Conservation (phyloP, 805 yeast genomes). For the Saccharomycopsis javanensis region DNA sequence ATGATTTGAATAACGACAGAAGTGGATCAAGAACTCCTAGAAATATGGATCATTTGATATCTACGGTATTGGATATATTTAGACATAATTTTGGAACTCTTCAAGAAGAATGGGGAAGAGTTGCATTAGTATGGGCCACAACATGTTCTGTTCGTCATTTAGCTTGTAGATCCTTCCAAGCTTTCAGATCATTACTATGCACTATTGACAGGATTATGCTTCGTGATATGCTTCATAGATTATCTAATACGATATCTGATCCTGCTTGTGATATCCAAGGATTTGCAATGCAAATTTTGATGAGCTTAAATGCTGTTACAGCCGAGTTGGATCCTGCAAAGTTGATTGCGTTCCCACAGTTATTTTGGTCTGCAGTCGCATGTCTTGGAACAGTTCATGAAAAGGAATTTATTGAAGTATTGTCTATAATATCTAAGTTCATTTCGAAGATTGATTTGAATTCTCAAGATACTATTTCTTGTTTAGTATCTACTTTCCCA, state of each 20-base stretch:
- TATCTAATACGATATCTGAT: slow-evolving; percentile 89
- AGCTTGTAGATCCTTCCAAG: slow-evolving; percentile 93
- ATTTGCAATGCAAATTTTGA: slow-evolving; percentile 90
- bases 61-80: slow-evolving; percentile 53
- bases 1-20: slow-evolving; percentile 68
- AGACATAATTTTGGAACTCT: slow-evolving; percentile 37
- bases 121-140: slow-evolving; percentile 88
- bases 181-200: slow-evolving; percentile 75
- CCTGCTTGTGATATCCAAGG: slow-evolving; percentile 86
- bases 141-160: slow-evolving; percentile 94
- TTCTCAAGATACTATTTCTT: slow-evolving; percentile 74
- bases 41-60: slow-evolving; percentile 66
- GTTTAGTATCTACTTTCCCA: slow-evolving; percentile 81
- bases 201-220: slow-evolving; percentile 81
- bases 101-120: slow-evolving; percentile 77
- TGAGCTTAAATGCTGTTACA: slow-evolving; percentile 89
- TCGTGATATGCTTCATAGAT: slow-evolving; percentile 84
- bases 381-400: slow-evolving; percentile 85
- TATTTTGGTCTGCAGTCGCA: slow-evolving; percentile 94
- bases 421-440: slow-evolving; percentile 73
- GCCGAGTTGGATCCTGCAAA: slow-evolving; percentile 75
- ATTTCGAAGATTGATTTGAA: slow-evolving; percentile 80
- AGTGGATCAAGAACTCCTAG: slow-evolving; percentile 78
- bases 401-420: slow-evolving; percentile 81
- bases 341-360: slow-evolving; percentile 78